Percentiles rank a stretch among this genome's conserved stretches.
Evolutionary conservation across 1,139 yeast species (phyloP).

Genomic region (Geotrichum aggregatum): DNA sequence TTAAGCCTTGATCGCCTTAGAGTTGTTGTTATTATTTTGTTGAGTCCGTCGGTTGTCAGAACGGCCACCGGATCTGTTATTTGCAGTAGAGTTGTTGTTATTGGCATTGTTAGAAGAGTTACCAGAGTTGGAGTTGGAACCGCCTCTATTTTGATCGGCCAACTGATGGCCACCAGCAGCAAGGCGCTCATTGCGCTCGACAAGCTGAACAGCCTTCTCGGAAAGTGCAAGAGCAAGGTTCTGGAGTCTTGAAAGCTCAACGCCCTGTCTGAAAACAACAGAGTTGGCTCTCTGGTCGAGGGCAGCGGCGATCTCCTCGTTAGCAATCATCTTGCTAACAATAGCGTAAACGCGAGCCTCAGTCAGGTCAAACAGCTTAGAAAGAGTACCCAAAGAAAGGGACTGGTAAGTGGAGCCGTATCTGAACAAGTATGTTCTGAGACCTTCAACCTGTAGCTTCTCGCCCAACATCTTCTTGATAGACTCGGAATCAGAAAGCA

Average conservation of each 20-base stretch:
- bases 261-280: slow-evolving; percentile 63
- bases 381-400: slow-evolving; percentile 63
- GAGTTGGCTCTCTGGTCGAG: slow-evolving; percentile 57
- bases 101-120: slow-evolving; percentile 11
- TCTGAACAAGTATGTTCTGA: slow-evolving; percentile 83
- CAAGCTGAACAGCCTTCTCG: slow-evolving; percentile 75
- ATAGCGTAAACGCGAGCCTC: slow-evolving; percentile 55
- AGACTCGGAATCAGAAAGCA: slow-evolving; percentile 62
- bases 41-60: slow-evolving; percentile 12
- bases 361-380: slow-evolving; percentile 62
- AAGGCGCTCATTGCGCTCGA: slow-evolving; percentile 82
- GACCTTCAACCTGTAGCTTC: slow-evolving; percentile 83
- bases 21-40: slow-evolving; percentile 7
- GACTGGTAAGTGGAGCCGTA: slow-evolving; percentile 74
- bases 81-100: not conserved
- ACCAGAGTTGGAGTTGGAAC: slow-evolving; percentile 7
- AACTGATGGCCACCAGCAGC: slow-evolving; percentile 67
- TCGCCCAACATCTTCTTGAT: slow-evolving; percentile 66
- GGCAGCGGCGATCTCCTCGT: slow-evolving; percentile 69
- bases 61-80: slow-evolving; percentile 7
- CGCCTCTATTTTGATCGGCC: slow-evolving; percentile 18
- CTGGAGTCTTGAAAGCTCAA: slow-evolving; percentile 80
- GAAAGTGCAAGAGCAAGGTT: slow-evolving; percentile 82
- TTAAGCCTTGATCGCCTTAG: slow-evolving; percentile 14
- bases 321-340: slow-evolving; percentile 69